Percentiles rank a stretch among this genome's conserved stretches.
Evolutionary conservation across 2,329 filamentous ascomycete species (phyloP).

Genomic region (Monilinia polystroma): DNA sequence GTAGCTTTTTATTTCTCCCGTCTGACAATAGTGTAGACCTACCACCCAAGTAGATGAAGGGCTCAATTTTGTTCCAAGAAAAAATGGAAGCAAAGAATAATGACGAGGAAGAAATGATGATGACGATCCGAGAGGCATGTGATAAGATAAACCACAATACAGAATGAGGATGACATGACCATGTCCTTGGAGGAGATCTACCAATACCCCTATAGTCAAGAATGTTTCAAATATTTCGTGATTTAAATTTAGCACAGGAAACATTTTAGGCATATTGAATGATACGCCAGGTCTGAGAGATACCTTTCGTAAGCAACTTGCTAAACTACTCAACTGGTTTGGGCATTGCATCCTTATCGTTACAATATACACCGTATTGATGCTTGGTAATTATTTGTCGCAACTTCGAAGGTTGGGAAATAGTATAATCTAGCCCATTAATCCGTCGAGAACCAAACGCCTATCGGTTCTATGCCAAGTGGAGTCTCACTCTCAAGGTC

Average conservation of each 20-base stretch:
- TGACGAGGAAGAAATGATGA: neutral
- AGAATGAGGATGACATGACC: neutral
- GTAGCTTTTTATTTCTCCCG: no score
- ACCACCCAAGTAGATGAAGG: neutral
- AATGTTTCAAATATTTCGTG: neutral
- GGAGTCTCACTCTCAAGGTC: conserved; percentile 36
- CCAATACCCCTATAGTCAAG: neutral
- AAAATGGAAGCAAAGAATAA: neutral
- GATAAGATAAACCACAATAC: neutral
- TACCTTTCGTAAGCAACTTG: neutral
- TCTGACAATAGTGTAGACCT: neutral
- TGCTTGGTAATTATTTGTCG: neutral
- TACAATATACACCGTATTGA: neutral
- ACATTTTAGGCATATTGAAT: neutral
- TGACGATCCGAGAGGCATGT: no score
- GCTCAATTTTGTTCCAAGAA: neutral
- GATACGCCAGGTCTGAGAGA: neutral
- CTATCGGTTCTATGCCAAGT: conserved; percentile 28
- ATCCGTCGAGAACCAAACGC: conserved; percentile 19
- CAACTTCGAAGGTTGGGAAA: neutral
- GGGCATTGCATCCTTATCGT: neutral
- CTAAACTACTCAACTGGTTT: neutral
- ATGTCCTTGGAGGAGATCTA: neutral
- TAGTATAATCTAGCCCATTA: neutral
- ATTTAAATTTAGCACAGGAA: neutral